Percentiles rank a stretch among this genome's conserved stretches.
Conservation (phyloP, 768 basidiomycete genomes). For the Tricholoma sp. region DNA sequence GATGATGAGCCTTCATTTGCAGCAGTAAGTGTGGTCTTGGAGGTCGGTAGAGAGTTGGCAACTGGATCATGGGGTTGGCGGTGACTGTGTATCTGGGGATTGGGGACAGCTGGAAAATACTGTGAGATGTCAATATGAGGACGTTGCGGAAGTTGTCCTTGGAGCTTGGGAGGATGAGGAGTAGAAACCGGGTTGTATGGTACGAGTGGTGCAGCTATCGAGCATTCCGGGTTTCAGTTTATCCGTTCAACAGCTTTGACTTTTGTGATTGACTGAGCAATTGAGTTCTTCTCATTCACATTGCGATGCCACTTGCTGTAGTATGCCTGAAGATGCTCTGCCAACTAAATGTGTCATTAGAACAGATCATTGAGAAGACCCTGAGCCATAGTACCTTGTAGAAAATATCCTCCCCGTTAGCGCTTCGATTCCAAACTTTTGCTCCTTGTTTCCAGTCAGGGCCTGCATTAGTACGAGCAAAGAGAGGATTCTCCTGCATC, state of each 20-base stretch:
- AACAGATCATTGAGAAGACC: neutral
- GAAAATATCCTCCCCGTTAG: neutral
- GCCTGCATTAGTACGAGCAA: neutral
- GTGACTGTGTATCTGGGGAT: neutral
- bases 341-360: neutral
- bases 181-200: neutral
- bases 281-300: neutral
- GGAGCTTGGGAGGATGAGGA: neutral
- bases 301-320: neutral
- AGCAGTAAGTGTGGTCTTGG: neutral
- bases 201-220: neutral
- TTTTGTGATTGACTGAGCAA: neutral
- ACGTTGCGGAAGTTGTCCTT: neutral
- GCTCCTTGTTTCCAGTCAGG: neutral
- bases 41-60: neutral
- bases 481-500: conserved; percentile 10
- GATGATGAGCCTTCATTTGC: neutral
- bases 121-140: neutral
- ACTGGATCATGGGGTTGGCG: neutral
- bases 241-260: neutral
- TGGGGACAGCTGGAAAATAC: neutral
- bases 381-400: neutral
- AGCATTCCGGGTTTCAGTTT: neutral
- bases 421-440: neutral
- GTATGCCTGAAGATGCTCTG: neutral